These are phyloP conservation scores for Grigorovia humatica DNA, from an alignment of 805 yeast genomes.

Conservation along the genomic window DNA sequence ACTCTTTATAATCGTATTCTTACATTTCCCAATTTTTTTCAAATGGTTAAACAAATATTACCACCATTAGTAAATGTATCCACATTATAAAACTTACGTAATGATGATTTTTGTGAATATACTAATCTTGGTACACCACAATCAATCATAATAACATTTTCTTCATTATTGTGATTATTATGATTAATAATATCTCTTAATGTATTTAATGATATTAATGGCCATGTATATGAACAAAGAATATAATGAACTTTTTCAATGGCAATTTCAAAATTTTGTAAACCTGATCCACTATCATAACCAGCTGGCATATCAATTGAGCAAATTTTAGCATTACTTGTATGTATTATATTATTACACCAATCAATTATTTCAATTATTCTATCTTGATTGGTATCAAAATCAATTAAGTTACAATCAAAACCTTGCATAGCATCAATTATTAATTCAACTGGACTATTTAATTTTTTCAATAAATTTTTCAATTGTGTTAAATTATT, in stretches of 20 bases:
- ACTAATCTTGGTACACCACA: conserved; percentile 59
- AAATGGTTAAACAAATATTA: neutral
- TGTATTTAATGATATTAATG: conserved; percentile 32
- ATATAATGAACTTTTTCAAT: conserved; percentile 43
- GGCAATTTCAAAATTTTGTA: conserved; percentile 25
- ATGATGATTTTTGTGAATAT: conserved; percentile 29
- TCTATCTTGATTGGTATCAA: conserved; percentile 14
- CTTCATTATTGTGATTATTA: conserved; percentile 1
- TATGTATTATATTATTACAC: conserved; percentile 39
- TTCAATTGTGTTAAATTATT: conserved; percentile 30
- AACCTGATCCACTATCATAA: conserved; percentile 72
- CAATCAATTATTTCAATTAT: conserved; percentile 44
- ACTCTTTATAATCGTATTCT: no score
- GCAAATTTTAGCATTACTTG: conserved; percentile 17
- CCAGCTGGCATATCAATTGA: conserved; percentile 81
- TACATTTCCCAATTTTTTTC: neutral
- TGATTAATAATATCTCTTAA: conserved; percentile 3
- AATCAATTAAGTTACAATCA: conserved; percentile 41
- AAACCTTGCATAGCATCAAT: conserved; percentile 81
- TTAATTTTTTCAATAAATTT: conserved; percentile 35
- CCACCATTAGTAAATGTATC: conserved; percentile 16
- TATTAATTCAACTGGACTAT: conserved; percentile 68
- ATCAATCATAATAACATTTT: conserved; percentile 51
- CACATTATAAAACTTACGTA: conserved; percentile 38
- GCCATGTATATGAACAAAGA: conserved; percentile 57